A percentile compares a stretch with the other conserved stretches of the same genome.
These are phyloP conservation scores for Sugiyamaella boreocaroliniensis DNA, from an alignment of 805 yeast genomes.

Conservation along the genomic window DNA sequence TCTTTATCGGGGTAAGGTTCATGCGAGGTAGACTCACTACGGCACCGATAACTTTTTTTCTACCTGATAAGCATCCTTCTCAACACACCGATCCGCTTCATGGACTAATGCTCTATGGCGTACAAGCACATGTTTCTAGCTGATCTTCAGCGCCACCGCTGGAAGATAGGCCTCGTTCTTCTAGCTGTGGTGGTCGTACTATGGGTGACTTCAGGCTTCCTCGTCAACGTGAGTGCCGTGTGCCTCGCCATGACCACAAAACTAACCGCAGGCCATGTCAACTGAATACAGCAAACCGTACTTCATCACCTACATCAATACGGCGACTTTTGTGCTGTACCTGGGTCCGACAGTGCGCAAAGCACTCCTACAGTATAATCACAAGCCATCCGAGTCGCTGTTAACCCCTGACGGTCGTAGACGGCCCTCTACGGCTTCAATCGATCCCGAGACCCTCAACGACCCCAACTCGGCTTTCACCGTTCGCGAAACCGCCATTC, in stretches of 20 bases:
- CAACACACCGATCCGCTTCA: neutral
- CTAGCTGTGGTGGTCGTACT: constrained; percentile 69
- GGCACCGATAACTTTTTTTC: neutral
- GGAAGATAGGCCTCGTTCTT: constrained; percentile 75
- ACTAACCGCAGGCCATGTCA: constrained; percentile 9
- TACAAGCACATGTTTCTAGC: neutral
- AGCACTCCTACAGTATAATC: neutral
- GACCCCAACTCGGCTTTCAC: constrained; percentile 15
- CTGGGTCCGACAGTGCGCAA: constrained; percentile 32
- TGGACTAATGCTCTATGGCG: neutral
- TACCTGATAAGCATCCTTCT: neutral
- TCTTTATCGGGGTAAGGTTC: neutral
- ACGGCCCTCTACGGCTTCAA: neutral
- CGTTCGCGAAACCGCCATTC: constrained; percentile 54
- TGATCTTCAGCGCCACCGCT: constrained; percentile 29
- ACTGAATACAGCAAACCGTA: constrained; percentile 75
- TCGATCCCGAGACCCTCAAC: neutral
- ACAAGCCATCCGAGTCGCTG: neutral
- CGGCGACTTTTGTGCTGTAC: constrained; percentile 76
- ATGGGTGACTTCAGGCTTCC: constrained; percentile 88
- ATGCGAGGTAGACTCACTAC: neutral
- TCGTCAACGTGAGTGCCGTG: constrained; percentile 50
- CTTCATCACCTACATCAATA: constrained; percentile 84
- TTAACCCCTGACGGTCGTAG: neutral
- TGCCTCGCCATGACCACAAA: neutral